Percentiles rank a stretch among this genome's conserved stretches.
Conservation (phyloP, 2,329 filamentous ascomycete species). For the Chaetomiaceae sp. region DNA sequence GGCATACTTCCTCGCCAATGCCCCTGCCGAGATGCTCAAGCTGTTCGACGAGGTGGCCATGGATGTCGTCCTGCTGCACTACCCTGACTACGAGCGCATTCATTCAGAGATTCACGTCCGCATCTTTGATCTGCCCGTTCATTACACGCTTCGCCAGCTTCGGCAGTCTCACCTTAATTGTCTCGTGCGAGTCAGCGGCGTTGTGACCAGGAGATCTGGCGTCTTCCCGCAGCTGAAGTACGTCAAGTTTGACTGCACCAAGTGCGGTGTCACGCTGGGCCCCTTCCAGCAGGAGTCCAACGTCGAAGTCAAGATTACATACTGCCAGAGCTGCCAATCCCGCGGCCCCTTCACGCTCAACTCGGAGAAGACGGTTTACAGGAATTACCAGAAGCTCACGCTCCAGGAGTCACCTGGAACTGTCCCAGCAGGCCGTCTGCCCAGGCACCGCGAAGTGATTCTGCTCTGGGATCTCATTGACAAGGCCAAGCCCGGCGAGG, state of each 20-base stretch:
- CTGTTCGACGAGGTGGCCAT: conserved; percentile 96
- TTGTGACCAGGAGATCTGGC: conserved; percentile 87
- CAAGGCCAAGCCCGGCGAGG: conserved; percentile 91
- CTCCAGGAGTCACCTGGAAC: conserved; percentile 96
- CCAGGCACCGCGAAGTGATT: conserved; percentile 88
- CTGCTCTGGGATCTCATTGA: conserved; percentile 97
- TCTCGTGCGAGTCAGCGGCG: conserved; percentile 85
- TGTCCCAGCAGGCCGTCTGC: conserved; percentile 89
- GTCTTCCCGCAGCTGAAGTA: conserved; percentile 98
- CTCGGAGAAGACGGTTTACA: conserved; percentile 95
- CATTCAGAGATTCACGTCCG: conserved; percentile 97
- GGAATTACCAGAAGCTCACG: conserved; percentile 97
- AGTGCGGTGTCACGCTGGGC: conserved; percentile 85
- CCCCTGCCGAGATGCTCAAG: conserved; percentile 88
- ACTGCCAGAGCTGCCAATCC: conserved; percentile 94
- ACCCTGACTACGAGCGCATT: conserved; percentile 95
- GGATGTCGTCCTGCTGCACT: conserved; percentile 92
- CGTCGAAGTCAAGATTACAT: conserved; percentile 91
- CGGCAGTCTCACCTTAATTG: conserved; percentile 96
- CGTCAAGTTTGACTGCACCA: conserved; percentile 94
- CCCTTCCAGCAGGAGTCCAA: conserved; percentile 98
- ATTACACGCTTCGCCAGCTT: conserved; percentile 90
- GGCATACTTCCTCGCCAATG: conserved; percentile 93
- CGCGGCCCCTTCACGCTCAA: conserved; percentile 92
- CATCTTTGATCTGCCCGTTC: conserved; percentile 88